Evolutionary conservation across 2,329 filamentous ascomycete genomes (phyloP), one percentile per base, ranked within the genome.

Genomic region (Colletotrichum sidae): DNA sequence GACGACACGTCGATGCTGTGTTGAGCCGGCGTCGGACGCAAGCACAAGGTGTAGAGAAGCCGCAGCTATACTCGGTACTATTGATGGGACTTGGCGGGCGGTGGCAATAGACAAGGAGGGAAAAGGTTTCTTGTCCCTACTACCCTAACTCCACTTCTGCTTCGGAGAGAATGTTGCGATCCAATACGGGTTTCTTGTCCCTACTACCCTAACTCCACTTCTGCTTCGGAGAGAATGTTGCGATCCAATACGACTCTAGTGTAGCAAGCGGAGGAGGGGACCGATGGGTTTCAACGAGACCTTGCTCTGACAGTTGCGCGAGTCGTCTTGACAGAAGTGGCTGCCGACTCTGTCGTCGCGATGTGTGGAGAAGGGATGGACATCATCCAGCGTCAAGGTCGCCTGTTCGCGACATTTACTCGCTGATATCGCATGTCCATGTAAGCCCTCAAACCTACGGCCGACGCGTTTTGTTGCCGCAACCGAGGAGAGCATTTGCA

Each of bases 81-180:
- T 8, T 13, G 12, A 11, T 53, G 17, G 11, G 42, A 35, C 35
- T 17, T 33, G n/a, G 37, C 37, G n/a, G 34, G 15, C 49, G 55
- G 33, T 11, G 17, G 50, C 39, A 11, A 44, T 25, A 25, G 51
- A 46, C 44, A 42, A 35, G 34, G 37, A 17, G 44, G 49, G 47
- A 58, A 46, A 65, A 62, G 37, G 57, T 61, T 56, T 65, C 51
- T 53, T 65, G 57, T 56, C 62, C 34, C 47, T 65, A 47, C 58
- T 46, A 55, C 58, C 35, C 45, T 55, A 55, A 52, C 33, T 47
- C 62, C 62, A 65, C 62, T 62, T 55, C 62, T 42, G 41, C 51
- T 52, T 62, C 58, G 62, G 62, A 65, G 42, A 61, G 62, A 65
- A 61, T 65, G 45, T 62, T 65, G 62, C 57, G 62, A 62, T 65